Conservation (phyloP, 2,329 filamentous ascomycete species). For the Penicillium psychrosexuale region DNA sequence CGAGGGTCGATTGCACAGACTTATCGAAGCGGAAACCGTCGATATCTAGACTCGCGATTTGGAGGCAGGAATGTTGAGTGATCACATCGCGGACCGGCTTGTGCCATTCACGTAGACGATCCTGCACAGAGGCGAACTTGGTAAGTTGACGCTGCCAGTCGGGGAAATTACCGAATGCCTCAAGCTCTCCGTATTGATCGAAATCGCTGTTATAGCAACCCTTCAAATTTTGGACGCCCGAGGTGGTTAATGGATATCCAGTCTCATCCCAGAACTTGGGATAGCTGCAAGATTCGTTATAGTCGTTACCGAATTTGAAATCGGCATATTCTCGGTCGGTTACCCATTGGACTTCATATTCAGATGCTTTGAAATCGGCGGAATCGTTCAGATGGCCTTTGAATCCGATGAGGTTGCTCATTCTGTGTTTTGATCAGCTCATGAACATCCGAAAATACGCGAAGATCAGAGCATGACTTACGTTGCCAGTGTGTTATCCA, state of each 20-base stretch:
- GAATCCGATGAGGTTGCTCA: slow-evolving; percentile 63
- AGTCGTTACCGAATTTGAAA: slow-evolving; percentile 54
- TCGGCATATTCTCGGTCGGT: slow-evolving; percentile 54
- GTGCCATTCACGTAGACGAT: slow-evolving; percentile 63
- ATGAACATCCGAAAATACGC: too few species aligned
- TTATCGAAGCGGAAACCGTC: slow-evolving; percentile 67
- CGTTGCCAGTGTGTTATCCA: slow-evolving; percentile 66
- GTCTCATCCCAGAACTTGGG: slow-evolving; percentile 61
- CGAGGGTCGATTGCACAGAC: slow-evolving; percentile 60
- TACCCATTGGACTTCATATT: slow-evolving; percentile 60
- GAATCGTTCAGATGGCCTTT: slow-evolving; percentile 58
- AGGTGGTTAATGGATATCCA: slow-evolving; percentile 50
- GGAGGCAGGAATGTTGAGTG: slow-evolving; percentile 60
- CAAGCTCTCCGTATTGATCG: slow-evolving; percentile 62
- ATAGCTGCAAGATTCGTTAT: slow-evolving; percentile 55
- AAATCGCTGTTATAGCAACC: slow-evolving; percentile 64
- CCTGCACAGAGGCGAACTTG: slow-evolving; percentile 65
- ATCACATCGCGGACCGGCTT: slow-evolving; percentile 57
- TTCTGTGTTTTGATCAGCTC: slow-evolving; percentile 8
- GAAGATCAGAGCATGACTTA: slow-evolving; percentile 29
- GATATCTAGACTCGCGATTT: slow-evolving; percentile 59
- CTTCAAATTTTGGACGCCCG: slow-evolving; percentile 47
- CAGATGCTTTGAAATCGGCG: slow-evolving; percentile 53
- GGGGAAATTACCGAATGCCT: slow-evolving; percentile 61
- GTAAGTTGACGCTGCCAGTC: slow-evolving; percentile 63